Base-by-base conservation (phyloP, 345 rosid genomes). In the Orychophragmus violaceus region DNA sequence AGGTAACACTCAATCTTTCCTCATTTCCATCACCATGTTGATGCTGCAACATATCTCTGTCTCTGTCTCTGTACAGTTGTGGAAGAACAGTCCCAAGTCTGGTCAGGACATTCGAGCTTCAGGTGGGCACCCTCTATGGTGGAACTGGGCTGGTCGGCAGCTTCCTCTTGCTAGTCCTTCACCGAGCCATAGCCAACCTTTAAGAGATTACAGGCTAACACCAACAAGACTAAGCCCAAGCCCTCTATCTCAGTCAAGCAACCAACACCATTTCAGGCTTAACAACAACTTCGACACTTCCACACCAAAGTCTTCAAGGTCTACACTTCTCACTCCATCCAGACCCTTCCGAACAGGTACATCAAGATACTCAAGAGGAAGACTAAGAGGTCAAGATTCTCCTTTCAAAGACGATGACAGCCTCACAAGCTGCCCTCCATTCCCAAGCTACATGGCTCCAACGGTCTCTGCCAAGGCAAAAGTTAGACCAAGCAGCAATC, bases 351-450 rank as follows among this genome's bases (percentile, higher is more conserved):
- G 78, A 77, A 80, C 89, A 54, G 68, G 79, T 32, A 54, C 83
- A 72, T 83, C 87, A 19, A 89, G 82, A 62, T 84, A 85, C 75
- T 84, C 92, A 0, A 88, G 85, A 68, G 78, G 80, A 39, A 82
- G 96, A 80, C 59, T 64, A 56, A 83, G 83, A 48, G 76, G 76
- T 30, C 87, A 77, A 48, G 88, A 80, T 44, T 82, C 76, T 5
- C 86, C 70, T 22, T 91, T 92, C 16, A 90, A 83, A 66, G 99
- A 95, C 19, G 95, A 95, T 19, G 97, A 89, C 17, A 91, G 97
- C 80, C 89, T 95, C 64, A 84, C 71, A 8, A 95, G 97, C 76
- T 95, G 97, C 85, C 97, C 97, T 0, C 90, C 99, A 0, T 91
- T 87, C 68, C 99, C 97, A 0, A 89, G 78, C 84, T 95, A 95